Evolutionary conservation across 257 asterid genomes (phyloP), one percentile per base, ranked within the genome.

Genomic region (Agastache rugosa): DNA sequence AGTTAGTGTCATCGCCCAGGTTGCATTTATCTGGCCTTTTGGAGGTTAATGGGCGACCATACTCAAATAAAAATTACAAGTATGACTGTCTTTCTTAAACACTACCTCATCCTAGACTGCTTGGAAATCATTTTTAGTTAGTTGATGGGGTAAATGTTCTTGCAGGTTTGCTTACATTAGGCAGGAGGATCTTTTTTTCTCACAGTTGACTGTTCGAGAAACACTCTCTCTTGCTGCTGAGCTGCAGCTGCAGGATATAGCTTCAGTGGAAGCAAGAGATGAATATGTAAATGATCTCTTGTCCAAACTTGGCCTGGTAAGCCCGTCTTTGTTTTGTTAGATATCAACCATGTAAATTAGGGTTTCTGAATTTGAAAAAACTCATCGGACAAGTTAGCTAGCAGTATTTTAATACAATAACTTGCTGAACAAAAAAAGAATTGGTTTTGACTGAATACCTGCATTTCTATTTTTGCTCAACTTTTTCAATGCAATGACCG

Each of bases 191-290:
- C 92, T 94, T 56, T 94, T 94, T 80, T 94, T 94, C 87, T 92
- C 99, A 11, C 99, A 94, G 86, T 85, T 94, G 82, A 94, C 99
- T 29, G 99, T 94, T 82, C 91, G 97, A 77, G 99, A 94, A 87
- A 94, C 99, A 34, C 84, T 94, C 72, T 79, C 88, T 72, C 93
- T 94, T 86, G 97, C 99, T 63, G 96, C 97, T 76, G 97, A 94
- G 78, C 93, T 94, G 74, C 99, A 92, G 90, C 91, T 94, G 83
- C 95, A 79, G 78, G 87, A 86, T 41, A 80, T 85, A 74, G 79
- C 96, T 55, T 88, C 97, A 4, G 86, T 79, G 45, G 88, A 87
- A 82, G 95, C 87, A 79, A 86, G 95, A 87, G 93, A 92, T 59
- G 88, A 85, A 84, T 92, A 92, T 64, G 92, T 92, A 54, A 84